Conservation (phyloP, 2,329 filamentous ascomycete species). For the Colletotrichum cordylinicola region DNA sequence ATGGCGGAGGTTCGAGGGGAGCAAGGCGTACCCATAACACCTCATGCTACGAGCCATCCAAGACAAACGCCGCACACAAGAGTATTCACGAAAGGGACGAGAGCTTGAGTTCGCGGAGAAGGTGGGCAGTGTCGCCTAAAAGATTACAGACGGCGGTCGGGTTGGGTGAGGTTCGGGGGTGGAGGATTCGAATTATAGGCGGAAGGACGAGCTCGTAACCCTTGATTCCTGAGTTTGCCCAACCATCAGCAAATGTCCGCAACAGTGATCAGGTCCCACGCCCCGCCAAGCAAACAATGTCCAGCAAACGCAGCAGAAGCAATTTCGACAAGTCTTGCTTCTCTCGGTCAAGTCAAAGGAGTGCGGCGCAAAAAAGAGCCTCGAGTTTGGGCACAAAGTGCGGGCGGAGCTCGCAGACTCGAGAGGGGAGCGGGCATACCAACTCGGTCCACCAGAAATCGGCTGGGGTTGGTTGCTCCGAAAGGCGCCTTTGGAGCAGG, state of each 20-base stretch:
- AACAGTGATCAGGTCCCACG: background rate
- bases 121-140: background rate
- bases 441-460: constrained; percentile 21
- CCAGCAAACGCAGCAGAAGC: background rate
- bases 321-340: background rate
- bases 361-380: background rate
- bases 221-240: constrained; percentile 21
- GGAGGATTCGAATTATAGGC: constrained; percentile 6
- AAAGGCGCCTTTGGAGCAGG: constrained; percentile 5
- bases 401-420: background rate
- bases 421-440: constrained; percentile 21
- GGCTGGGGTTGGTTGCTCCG: constrained; percentile 16
- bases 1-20: constrained; percentile 31
- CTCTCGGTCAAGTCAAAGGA: background rate
- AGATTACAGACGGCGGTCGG: background rate
- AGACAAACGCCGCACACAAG: constrained; percentile 1
- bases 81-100: constrained; percentile 1
- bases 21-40: constrained; percentile 49
- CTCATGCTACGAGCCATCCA: constrained; percentile 30
- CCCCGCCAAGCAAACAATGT: background rate
- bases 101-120: background rate
- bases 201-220: constrained; percentile 12
- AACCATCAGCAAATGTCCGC: constrained; percentile 18
- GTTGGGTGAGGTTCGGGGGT: background rate
- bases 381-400: background rate